These are phyloP conservation scores for Erythrobasidium hasegawianum DNA, from an alignment of 1,284 basidiomycete genomes.

Conservation along the genomic window DNA sequence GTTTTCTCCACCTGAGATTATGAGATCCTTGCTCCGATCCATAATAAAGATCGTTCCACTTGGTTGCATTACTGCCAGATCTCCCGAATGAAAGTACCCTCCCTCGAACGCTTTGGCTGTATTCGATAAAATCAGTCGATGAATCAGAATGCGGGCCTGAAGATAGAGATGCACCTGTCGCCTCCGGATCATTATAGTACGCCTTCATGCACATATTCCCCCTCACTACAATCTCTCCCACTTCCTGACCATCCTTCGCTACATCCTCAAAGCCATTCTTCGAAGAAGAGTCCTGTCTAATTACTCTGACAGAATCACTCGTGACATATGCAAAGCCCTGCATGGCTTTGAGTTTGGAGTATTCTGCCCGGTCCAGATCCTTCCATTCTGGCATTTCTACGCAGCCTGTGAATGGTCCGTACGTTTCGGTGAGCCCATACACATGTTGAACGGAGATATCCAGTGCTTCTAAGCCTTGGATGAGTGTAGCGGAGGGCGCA, in stretches of 20 bases:
- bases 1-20: conserved; percentile 61
- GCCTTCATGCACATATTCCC: conserved; percentile 83
- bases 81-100: conserved; percentile 74
- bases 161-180: conserved; percentile 54
- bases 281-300: conserved; percentile 52
- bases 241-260: conserved; percentile 69
- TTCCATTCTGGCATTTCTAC: conserved; percentile 66
- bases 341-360: conserved; percentile 70
- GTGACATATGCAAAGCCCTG: conserved; percentile 76
- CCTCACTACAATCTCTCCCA: conserved; percentile 75
- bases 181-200: conserved; percentile 73
- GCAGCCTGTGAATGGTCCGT: conserved; percentile 56
- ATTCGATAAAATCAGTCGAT: no score
- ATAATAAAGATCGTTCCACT: conserved; percentile 68
- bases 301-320: conserved; percentile 72
- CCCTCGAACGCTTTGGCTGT: conserved; percentile 66
- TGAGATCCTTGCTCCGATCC: conserved; percentile 63
- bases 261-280: conserved; percentile 65
- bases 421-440: conserved; percentile 66
- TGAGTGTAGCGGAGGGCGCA: conserved; percentile 81
- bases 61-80: conserved; percentile 74
- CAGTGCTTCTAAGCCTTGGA: conserved; percentile 67
- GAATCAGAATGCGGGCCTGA: neutral
- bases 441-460: conserved; percentile 75
- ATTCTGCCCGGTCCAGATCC: conserved; percentile 59